Evolutionary conservation across 1,284 basidiomycete genomes (phyloP), one percentile per base, ranked within the genome.

Genomic region (Ustilago cynodontis): DNA sequence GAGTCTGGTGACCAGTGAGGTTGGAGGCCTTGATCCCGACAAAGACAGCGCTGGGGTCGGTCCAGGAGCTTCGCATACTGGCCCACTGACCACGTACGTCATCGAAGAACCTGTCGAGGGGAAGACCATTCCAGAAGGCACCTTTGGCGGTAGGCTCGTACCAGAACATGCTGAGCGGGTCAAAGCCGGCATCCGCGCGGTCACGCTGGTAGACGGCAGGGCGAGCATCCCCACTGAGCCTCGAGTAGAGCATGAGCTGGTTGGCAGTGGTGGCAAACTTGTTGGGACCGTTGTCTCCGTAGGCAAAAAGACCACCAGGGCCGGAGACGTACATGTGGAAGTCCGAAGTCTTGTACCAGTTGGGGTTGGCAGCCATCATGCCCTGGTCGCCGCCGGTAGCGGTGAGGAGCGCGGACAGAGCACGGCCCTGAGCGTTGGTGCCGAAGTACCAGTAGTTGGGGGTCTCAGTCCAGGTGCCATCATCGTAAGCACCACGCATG

Each of bases 121-220:
- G 86, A 51, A 92, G 87, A 54, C 91, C 91, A 84, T 95, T 91
- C 95, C 94, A 98, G 89, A 93, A 99, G 54, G 94, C 93, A 65
- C 96, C 96, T 20, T 88, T 87, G 55, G 91, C 90, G 5, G 90
- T 88, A 13, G 94, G 91, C 86, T 98, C 89, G 87, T 98, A 99
- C 94, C 94, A 99, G 89, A 99, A 96, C 94, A 99, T 95, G 83
- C 91, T 91, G 90, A 92, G 94, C 0, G 96, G 96, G 77, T 99
- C 96, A 10, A 75, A 76, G 1, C 94, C 92, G 82, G 98, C 95
- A 37, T 82, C 82, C 60, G 88, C 88, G 80, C 93, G 93, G 86
- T 99, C 96, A 70, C 96, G 93, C 87, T 99, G 96, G 90, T 92
- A 95, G 59, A 99, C 90, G 16, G 91, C 89, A 86, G 92, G 96